Evolutionary conservation across 1,284 basidiomycete genomes (phyloP).

Genomic region (Ustilago tritici): DNA sequence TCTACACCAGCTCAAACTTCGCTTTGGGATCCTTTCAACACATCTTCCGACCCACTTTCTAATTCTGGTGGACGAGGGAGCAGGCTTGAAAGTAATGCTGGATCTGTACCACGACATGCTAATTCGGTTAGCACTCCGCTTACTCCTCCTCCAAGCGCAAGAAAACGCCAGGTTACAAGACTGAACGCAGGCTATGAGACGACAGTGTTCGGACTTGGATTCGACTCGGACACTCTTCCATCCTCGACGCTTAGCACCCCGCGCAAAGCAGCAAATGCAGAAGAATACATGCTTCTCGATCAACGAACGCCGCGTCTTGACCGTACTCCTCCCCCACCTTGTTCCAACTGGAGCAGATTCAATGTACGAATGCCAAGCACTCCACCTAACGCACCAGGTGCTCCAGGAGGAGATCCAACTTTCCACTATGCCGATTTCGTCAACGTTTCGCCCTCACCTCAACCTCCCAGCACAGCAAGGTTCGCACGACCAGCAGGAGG

Average conservation of each 20-base stretch:
- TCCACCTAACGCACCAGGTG: conserved; percentile 33
- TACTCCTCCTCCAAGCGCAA: conserved; percentile 21
- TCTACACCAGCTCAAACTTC: conserved; percentile 40
- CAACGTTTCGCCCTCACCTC: conserved; percentile 53
- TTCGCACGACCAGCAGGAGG: conserved; percentile 2
- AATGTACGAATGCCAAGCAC: conserved; percentile 7
- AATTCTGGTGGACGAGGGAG: conserved; percentile 17
- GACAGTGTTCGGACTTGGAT: conserved; percentile 14
- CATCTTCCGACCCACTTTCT: conserved; percentile 7
- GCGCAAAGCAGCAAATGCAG: conserved; percentile 21
- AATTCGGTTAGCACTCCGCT: conserved; percentile 9
- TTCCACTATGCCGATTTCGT: conserved; percentile 59
- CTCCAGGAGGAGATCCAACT: conserved; percentile 47
- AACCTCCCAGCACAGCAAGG: conserved; percentile 32
- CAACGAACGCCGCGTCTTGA: conserved; percentile 7
- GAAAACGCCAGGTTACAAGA: conserved; percentile 8
- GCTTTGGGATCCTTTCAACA: conserved; percentile 46
- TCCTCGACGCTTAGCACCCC: conserved; percentile 3
- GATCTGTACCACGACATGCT: conserved; percentile 5
- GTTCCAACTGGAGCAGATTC: background rate
- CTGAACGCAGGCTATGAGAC: background rate
- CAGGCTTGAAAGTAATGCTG: conserved; percentile 6
- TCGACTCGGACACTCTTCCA: conserved; percentile 16
- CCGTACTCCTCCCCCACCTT: conserved; percentile 21
- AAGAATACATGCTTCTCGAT: conserved; percentile 29